These are phyloP conservation scores for Leishmania lainsoni DNA, from an alignment of 208 protist species.

Conservation along the genomic window DNA sequence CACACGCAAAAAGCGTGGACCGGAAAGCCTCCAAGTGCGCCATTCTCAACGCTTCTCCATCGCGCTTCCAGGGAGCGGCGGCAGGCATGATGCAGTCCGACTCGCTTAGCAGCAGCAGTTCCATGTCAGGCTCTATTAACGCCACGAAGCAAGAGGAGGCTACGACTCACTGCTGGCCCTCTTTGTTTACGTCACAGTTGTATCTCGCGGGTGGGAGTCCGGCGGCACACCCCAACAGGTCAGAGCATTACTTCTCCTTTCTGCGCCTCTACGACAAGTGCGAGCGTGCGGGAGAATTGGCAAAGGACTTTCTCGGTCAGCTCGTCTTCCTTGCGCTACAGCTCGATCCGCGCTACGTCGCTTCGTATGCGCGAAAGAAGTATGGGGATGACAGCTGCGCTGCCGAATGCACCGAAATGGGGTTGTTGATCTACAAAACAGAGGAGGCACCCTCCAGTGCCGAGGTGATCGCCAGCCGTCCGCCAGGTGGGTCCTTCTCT, in stretches of 20 bases:
- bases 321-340: slow-evolving; percentile 85
- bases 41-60: slow-evolving; percentile 80
- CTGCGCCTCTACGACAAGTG: slow-evolving; percentile 84
- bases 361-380: slow-evolving; percentile 51
- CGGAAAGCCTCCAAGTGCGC: slow-evolving; percentile 81
- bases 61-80: slow-evolving; percentile 31
- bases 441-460: slow-evolving; percentile 80
- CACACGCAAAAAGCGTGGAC: slow-evolving; percentile 79
- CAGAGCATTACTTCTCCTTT: slow-evolving; percentile 92
- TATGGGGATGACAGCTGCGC: slow-evolving; percentile 52
- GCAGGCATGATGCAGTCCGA: slow-evolving; percentile 22
- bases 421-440: slow-evolving; percentile 46
- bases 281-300: slow-evolving; percentile 52
- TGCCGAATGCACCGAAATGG: slow-evolving; percentile 64
- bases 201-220: slow-evolving; percentile 11
- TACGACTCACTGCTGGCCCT: neutral
- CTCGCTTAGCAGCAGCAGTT: slow-evolving; percentile 33
- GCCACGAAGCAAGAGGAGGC: slow-evolving; percentile 23
- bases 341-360: slow-evolving; percentile 76
- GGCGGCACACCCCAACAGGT: slow-evolving; percentile 15
- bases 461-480: slow-evolving; percentile 66
- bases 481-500: slow-evolving; percentile 24
- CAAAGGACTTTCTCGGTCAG: slow-evolving; percentile 60
- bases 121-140: slow-evolving; percentile 18
- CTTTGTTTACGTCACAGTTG: slow-evolving; percentile 14